phyloP scores from a whole-genome alignment of 2,329 filamentous ascomycete genomes.

The Sporothrix mexicana region DNA sequence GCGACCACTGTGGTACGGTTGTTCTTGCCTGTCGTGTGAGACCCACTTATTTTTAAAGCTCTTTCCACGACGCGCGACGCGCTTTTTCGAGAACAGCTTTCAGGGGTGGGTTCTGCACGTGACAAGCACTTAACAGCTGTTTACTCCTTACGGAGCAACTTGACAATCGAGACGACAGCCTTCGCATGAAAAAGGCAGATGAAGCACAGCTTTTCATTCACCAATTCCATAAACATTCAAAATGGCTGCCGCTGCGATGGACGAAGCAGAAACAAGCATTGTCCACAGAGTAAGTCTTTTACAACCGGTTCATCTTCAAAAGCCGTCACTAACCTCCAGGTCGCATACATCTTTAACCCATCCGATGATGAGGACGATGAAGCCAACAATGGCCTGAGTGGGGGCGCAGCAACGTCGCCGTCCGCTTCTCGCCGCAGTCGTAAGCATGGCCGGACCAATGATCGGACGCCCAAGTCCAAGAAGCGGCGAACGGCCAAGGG shows the following conservation, averaged over 20 bases:
- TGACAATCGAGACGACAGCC: not conserved
- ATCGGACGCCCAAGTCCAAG: slow-evolving; percentile 15
- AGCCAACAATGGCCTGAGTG: not conserved
- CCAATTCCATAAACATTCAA: not conserved
- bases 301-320: not conserved
- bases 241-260: slow-evolving; percentile 21
- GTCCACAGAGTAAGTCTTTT: slow-evolving; percentile 27
- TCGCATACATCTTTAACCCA: slow-evolving; percentile 67
- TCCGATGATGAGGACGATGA: slow-evolving; percentile 47
- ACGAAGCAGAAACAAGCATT: slow-evolving; percentile 29
- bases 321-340: slow-evolving; percentile 47
- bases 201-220: not conserved
- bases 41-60: slow-evolving; percentile 12
- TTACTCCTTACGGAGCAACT: slow-evolving; percentile 1
- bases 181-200: not conserved
- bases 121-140: slow-evolving; percentile 15
- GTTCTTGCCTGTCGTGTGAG: not conserved
- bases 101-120: slow-evolving; percentile 18
- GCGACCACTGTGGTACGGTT: not conserved
- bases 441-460: slow-evolving; percentile 5
- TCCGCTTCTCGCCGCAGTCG: not conserved
- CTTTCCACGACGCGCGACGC: slow-evolving; percentile 27
- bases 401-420: not conserved
- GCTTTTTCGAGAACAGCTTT: not conserved
- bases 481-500: slow-evolving; percentile 21